Evolutionary conservation across 768 basidiomycete species (phyloP).

Genomic region (Jaapia argillacea): DNA sequence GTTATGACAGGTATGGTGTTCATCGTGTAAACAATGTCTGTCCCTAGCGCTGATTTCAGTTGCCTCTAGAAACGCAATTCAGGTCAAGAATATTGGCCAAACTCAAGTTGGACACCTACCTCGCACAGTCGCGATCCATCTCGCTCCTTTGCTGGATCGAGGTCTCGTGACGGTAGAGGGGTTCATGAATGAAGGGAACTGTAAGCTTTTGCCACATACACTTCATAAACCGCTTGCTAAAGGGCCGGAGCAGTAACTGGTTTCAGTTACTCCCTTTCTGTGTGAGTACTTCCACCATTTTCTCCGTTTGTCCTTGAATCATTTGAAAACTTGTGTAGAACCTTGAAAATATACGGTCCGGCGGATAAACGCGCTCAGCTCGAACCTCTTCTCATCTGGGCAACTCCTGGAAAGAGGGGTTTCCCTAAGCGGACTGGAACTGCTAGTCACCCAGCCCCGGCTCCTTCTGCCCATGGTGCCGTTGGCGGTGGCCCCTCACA

Average conservation of each 20-base stretch:
- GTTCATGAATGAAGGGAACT: slow-evolving; percentile 55
- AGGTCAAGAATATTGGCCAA: slow-evolving; percentile 69
- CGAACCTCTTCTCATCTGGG: slow-evolving; percentile 65
- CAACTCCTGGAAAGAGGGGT: slow-evolving; percentile 58
- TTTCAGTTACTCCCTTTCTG: slow-evolving; percentile 42
- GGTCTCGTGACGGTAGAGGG: slow-evolving; percentile 63
- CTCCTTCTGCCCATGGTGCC: slow-evolving; percentile 2
- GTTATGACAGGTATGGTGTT: slow-evolving; percentile 59
- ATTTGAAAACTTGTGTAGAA: slow-evolving; percentile 26
- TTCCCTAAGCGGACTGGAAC: slow-evolving; percentile 21
- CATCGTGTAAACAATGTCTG: neutral
- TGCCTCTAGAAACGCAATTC: slow-evolving; percentile 55
- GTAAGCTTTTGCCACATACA: slow-evolving; percentile 24
- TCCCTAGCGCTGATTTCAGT: neutral
- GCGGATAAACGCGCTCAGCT: slow-evolving; percentile 47
- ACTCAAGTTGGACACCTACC: slow-evolving; percentile 80
- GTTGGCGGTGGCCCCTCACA: neutral
- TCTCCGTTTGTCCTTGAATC: neutral
- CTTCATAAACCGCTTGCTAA: neutral
- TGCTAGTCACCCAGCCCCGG: neutral
- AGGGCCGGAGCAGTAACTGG: slow-evolving; percentile 26
- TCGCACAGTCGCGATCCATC: slow-evolving; percentile 39
- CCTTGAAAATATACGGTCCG: slow-evolving; percentile 62
- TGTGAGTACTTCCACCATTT: slow-evolving; percentile 31
- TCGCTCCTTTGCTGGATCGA: slow-evolving; percentile 67